A percentile compares a stretch with the other conserved stretches of the same genome.
Evolutionary conservation across 78 protist species (phyloP).

Genomic region (slime mould (Dictyostelium discoideum)): dicty_2.7 NC_007090.3:434501-435000

Average conservation of each 20-base stretch:
- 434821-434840: slow-evolving; percentile 74
- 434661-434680: slow-evolving; percentile 77
- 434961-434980: slow-evolving; percentile 74
- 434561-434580: slow-evolving; percentile 63
- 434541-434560: slow-evolving; percentile 34
- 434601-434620: slow-evolving; percentile 67
- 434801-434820: slow-evolving; percentile 60
- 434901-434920: slow-evolving; percentile 72
- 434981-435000: slow-evolving; percentile 73
- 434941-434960: slow-evolving; percentile 77
- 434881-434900: slow-evolving; percentile 79
- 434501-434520: slow-evolving; percentile 57
- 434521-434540: slow-evolving; percentile 37
- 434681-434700: slow-evolving; percentile 75
- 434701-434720: slow-evolving; percentile 79
- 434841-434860: slow-evolving; percentile 78
- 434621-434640: slow-evolving; percentile 57
- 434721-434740: slow-evolving; percentile 54
- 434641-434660: slow-evolving; percentile 50
- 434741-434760: slow-evolving; percentile 60
- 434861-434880: slow-evolving; percentile 76
- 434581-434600: slow-evolving; percentile 52
- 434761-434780: slow-evolving; percentile 74
- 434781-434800: slow-evolving; percentile 68
- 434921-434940: slow-evolving; percentile 64